Percentiles rank a stretch among this genome's conserved stretches.
These are phyloP conservation scores for Phyllosticta ampelicida DNA, from an alignment of 2,329 filamentous ascomycete genomes.

Conservation along the genomic window DNA sequence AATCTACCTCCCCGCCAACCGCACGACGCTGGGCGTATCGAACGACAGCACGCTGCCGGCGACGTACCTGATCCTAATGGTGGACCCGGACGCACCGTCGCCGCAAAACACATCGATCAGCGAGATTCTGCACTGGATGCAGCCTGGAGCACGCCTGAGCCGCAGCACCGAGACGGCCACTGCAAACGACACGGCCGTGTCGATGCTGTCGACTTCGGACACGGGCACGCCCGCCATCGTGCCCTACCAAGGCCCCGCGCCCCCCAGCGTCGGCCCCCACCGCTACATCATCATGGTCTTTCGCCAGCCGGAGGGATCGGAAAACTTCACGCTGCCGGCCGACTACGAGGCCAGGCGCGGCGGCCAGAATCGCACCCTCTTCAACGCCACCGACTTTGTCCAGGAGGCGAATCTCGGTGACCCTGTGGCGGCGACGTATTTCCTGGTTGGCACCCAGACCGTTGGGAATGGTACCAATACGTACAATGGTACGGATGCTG, in stretches of 20 bases:
- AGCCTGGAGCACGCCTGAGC: not conserved
- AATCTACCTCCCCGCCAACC: constrained; percentile 5
- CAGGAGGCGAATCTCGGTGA: not conserved
- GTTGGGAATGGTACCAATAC: not conserved
- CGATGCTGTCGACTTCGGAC: constrained; percentile 2
- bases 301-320: constrained; percentile 1
- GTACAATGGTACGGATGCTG: not conserved
- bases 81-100: constrained; percentile 11
- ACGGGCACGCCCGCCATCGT: constrained; percentile 1
- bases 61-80: constrained; percentile 9
- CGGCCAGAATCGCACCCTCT: not conserved
- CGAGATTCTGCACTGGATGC: constrained; percentile 11
- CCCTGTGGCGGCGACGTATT: constrained; percentile 7
- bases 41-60: not conserved
- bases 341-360: not conserved
- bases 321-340: not conserved
- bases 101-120: constrained; percentile 2
- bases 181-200: not conserved
- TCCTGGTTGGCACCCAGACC: not conserved
- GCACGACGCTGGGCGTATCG: not conserved
- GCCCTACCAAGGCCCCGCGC: constrained; percentile 4
- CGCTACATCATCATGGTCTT: constrained; percentile 11
- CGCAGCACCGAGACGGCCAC: not conserved
- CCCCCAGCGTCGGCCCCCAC: constrained; percentile 7
- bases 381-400: constrained; percentile 4